Conservation (phyloP, 345 rosid species). For the Citropsis articulata region DNA sequence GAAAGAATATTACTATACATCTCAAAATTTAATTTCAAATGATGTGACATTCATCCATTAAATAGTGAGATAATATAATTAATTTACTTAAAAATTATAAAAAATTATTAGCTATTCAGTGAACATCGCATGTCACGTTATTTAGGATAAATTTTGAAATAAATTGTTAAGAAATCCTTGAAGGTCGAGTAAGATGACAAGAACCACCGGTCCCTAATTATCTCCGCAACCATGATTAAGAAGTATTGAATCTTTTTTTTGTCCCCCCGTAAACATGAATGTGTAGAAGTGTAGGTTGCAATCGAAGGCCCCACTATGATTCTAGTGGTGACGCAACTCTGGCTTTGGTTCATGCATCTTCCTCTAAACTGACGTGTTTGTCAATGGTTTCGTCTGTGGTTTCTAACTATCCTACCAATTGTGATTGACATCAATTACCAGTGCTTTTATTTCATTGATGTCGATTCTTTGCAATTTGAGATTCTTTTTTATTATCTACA, state of each 20-base stretch:
- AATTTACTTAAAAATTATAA: too few species aligned
- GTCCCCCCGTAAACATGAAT: too few species aligned
- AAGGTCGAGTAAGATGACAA: neutral
- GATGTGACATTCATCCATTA: accelerated
- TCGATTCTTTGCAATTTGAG: neutral
- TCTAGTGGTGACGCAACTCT: neutral
- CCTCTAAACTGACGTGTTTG: neutral
- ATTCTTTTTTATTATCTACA: neutral
- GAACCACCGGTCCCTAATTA: neutral
- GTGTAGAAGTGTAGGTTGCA: neutral
- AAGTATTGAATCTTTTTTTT: too few species aligned
- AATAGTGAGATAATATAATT: too few species aligned
- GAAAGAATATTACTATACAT: too few species aligned
- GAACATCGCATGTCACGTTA: too few species aligned
- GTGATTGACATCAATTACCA: neutral
- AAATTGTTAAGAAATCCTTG: too few species aligned
- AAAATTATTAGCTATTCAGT: too few species aligned
- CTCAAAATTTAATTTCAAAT: too few species aligned
- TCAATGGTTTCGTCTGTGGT: neutral
- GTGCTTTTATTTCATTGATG: neutral
- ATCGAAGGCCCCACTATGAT: slow-evolving; percentile 8
- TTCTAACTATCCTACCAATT: slow-evolving; percentile 6
- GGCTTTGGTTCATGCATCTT: slow-evolving; percentile 25
- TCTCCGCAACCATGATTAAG: neutral
- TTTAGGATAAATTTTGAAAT: too few species aligned